Base-by-base conservation (phyloP, 257 asterid species). In the Rhazya stricta region DNA sequence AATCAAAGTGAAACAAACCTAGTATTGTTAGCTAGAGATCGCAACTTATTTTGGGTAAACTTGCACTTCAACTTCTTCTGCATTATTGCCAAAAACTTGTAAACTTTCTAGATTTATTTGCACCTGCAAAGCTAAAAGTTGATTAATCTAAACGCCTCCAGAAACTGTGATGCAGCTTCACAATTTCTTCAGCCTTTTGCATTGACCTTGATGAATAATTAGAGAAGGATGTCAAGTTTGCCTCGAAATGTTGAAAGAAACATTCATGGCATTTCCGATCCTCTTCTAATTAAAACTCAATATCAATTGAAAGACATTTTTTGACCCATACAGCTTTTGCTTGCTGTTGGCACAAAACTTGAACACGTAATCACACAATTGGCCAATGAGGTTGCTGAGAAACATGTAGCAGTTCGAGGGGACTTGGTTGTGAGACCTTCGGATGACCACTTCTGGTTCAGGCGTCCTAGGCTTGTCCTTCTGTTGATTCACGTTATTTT, bases 261-360 rank as follows among this genome's bases (percentile, higher is more conserved):
- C 29, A 53, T 53, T 53, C 11, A 53, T 6, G 60, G 23, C 29
- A 53, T 23, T 6, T 50, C 57, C n/a, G 13, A 4, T 12, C 57
- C 57, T 50, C 57, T 53, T 53, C 29, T 53, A 21, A 6, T 23
- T 29, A 23, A 54, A 7, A 54, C 11, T 54, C 61, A 23, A 54
- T 54, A 23, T 54, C 41, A 60, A 57, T 27, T 25, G 16, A 30
- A 69, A 69, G n/a, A 9, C 1, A 32, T 23, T 9, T 71, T 7
- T 71, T 73, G 62, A 21, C 23, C 36, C 56, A 54, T 80, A 77
- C 88, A 90, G 96, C 88, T 90, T 76, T 65, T 90, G 83, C 83
- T 90, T 3, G 82, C 80, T 27, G 91, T 90, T 61, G 94, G 94
- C 19, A 82, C 92, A 21, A 90, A 90, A 71, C 89, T 90, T n/a